Evolutionary conservation across 768 basidiomycete species (phyloP).

Genomic region (Cyathus striatus): DNA sequence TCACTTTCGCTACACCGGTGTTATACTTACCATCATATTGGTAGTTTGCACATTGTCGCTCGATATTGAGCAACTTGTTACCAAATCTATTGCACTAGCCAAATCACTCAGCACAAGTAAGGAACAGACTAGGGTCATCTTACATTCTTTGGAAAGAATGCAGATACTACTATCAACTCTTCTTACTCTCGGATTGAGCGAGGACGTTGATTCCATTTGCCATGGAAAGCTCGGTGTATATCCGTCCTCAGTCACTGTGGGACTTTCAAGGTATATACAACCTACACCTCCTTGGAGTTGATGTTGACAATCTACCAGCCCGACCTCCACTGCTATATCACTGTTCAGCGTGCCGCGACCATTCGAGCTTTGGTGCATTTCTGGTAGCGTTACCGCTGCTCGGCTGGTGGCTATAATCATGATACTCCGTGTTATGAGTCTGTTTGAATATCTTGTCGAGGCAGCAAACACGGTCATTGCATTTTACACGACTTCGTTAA

Average conservation of each 20-base stretch:
- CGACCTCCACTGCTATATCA: conserved; percentile 31
- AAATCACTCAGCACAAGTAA: conserved; percentile 46
- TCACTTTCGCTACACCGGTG: too few species aligned
- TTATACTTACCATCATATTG: neutral
- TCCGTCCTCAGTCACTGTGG: conserved; percentile 32
- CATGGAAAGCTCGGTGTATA: conserved; percentile 47
- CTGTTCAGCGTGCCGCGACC: conserved; percentile 32
- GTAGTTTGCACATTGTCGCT: conserved; percentile 46
- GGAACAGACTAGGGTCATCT: conserved; percentile 33
- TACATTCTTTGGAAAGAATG: conserved; percentile 48
- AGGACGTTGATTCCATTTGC: conserved; percentile 68
- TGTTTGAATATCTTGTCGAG: conserved; percentile 68
- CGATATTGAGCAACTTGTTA: conserved; percentile 47
- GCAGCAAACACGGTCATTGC: conserved; percentile 69
- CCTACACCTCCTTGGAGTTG: neutral
- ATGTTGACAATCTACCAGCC: conserved; percentile 19
- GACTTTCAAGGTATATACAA: conserved; percentile 42
- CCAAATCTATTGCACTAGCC: conserved; percentile 41
- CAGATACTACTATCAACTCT: conserved; percentile 58
- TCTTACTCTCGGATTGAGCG: conserved; percentile 65
- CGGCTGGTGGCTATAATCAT: conserved; percentile 64
- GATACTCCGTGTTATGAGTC: conserved; percentile 65
- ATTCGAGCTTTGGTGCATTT: conserved; percentile 66
- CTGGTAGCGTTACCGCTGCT: conserved; percentile 62
- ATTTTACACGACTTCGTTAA: conserved; percentile 76